Conservation (phyloP, 2,329 filamentous ascomycete genomes). For the Colletotrichum chlorophyti region DNA sequence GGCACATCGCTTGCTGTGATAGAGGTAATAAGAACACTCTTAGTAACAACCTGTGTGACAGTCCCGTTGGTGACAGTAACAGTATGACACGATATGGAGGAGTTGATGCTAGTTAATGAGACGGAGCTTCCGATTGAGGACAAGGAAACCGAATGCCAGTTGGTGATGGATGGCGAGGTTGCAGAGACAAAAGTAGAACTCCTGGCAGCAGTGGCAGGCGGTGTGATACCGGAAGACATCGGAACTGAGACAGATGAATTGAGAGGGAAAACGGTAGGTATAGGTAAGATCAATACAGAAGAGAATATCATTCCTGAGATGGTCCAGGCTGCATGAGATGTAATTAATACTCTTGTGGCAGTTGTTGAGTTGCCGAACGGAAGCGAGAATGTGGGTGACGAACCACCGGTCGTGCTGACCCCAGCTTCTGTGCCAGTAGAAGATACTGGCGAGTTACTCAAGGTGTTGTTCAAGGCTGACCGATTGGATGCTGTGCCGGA, state of each 20-base stretch:
- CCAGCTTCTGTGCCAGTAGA: not conserved
- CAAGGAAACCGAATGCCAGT: not conserved
- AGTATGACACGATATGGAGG: constrained; percentile 12
- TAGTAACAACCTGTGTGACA: constrained; percentile 22
- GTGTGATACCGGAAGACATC: not conserved
- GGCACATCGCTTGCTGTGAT: constrained; percentile 1
- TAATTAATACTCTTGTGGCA: not conserved
- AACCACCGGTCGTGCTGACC: not conserved
- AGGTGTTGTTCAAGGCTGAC: not conserved
- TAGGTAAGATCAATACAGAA: constrained; percentile 11
- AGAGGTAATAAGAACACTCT: constrained; percentile 6
- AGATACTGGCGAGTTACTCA: not conserved
- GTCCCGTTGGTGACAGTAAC: constrained; percentile 27
- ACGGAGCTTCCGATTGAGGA: not conserved
- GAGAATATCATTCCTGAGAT: not conserved
- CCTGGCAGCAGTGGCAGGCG: not conserved
- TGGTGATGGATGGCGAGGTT: not conserved
- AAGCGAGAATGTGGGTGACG: not conserved
- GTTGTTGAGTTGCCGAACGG: constrained; percentile 15
- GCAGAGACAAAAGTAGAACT: not conserved
- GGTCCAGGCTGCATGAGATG: not conserved
- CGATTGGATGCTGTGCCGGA: not conserved
- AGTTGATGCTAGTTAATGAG: not conserved
- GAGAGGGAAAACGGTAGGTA: not conserved
- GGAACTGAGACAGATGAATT: not conserved